These are phyloP conservation scores for Metschnikowia peoriensis DNA, from an alignment of 805 yeast species.

Conservation along the genomic window DNA sequence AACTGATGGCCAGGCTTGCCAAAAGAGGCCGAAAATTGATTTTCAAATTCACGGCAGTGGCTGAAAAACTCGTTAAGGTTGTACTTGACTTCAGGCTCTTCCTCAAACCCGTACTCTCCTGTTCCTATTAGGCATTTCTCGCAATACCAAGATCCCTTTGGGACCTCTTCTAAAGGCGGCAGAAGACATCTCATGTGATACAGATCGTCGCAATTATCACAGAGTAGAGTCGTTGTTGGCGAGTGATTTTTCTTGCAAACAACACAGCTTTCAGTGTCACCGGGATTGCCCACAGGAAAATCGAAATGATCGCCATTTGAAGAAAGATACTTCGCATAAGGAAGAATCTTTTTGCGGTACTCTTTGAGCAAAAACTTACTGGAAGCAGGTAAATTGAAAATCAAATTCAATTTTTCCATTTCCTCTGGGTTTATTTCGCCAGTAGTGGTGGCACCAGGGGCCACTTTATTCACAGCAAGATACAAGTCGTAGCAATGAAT, in stretches of 20 bases:
- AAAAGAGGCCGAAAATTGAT: conserved; percentile 37
- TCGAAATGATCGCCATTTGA: conserved; percentile 26
- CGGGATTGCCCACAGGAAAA: conserved; percentile 30
- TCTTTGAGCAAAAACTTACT: conserved; percentile 22
- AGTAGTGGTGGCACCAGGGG: conserved; percentile 6
- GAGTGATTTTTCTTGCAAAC: conserved; percentile 48
- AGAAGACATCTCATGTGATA: conserved; percentile 69
- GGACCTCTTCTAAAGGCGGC: conserved; percentile 52
- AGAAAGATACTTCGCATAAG: conserved; percentile 34
- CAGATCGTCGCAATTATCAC: conserved; percentile 72
- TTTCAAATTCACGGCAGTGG: conserved; percentile 49
- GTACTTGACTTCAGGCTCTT: conserved; percentile 50
- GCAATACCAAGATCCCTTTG: conserved; percentile 74
- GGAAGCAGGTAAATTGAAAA: conserved; percentile 21
- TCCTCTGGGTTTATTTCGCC: conserved; percentile 18
- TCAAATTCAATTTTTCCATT: conserved; percentile 24
- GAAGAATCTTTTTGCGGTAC: conserved; percentile 25
- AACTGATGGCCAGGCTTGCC: conserved; percentile 29
- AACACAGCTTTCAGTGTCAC: conserved; percentile 37
- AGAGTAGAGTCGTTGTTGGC: conserved; percentile 51
- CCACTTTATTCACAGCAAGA: conserved; percentile 28
- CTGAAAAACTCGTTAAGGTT: conserved; percentile 59
- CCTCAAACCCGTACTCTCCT: conserved; percentile 87
- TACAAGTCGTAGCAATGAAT: conserved; percentile 41
- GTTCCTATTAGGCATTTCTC: conserved; percentile 81